Percentiles rank a stretch among this genome's conserved stretches.
Evolutionary conservation across 2,329 filamentous ascomycete species (phyloP).

Genomic region (Fusarium liriodendri): DNA sequence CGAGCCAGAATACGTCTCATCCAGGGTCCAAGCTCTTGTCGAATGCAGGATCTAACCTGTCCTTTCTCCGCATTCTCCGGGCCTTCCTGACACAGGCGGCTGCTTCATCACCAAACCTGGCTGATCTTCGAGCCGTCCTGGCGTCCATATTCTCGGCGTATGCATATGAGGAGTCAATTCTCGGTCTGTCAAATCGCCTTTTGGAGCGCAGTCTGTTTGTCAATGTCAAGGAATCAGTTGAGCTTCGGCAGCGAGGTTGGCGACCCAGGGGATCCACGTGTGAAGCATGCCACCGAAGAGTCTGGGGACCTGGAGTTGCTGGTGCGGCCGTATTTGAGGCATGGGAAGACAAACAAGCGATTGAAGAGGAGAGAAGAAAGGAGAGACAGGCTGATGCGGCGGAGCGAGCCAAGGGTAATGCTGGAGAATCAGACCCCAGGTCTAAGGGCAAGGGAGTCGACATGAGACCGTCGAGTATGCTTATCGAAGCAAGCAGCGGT

Average conservation of each 20-base stretch:
- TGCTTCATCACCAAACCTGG: constrained; percentile 83
- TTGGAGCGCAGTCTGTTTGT: constrained; percentile 90
- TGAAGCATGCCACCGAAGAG: constrained; percentile 82
- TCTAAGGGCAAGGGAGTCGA: constrained; percentile 58
- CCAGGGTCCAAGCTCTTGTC: constrained; percentile 50
- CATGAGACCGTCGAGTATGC: constrained; percentile 56
- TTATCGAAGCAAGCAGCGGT: constrained; percentile 45
- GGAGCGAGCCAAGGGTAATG: constrained; percentile 53
- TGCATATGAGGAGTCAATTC: constrained; percentile 91
- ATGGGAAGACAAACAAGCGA: constrained; percentile 75
- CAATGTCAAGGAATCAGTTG: constrained; percentile 79
- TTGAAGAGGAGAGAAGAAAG: constrained; percentile 59
- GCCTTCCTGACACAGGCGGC: constrained; percentile 89
- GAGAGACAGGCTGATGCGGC: constrained; percentile 53
- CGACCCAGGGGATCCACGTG: constrained; percentile 87
- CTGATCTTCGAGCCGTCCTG: constrained; percentile 86
- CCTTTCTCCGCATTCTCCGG: constrained; percentile 89
- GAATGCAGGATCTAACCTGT: constrained; percentile 67
- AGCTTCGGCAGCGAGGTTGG: constrained; percentile 87
- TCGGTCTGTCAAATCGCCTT: constrained; percentile 85
- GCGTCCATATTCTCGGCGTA: constrained; percentile 94
- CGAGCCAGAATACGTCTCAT: constrained; percentile 55
- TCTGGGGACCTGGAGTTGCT: constrained; percentile 87
- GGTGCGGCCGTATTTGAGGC: constrained; percentile 81
- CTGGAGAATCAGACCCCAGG: constrained; percentile 48